Evolutionary conservation across 345 rosid species (phyloP).

Genomic region (Pugionium dolabratum): DNA sequence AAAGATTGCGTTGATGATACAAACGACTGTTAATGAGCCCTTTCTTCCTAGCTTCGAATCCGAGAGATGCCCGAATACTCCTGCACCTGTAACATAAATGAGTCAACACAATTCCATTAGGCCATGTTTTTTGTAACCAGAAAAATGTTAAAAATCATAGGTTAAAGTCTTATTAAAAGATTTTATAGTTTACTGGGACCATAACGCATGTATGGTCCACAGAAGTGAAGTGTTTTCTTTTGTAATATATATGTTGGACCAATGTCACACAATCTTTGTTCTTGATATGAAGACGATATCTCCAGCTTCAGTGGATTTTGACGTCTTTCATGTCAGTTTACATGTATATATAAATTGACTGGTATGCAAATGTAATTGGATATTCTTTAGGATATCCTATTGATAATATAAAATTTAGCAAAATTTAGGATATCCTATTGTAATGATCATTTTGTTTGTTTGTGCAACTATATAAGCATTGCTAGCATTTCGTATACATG

Average conservation of each 20-base stretch:
- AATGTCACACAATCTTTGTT: slow-evolving; percentile 6
- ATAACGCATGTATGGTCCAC: neutral
- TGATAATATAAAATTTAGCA: neutral
- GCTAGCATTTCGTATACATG: neutral
- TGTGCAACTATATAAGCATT: slow-evolving; percentile 18
- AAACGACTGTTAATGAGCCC: slow-evolving; percentile 79
- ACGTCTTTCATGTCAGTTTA: neutral
- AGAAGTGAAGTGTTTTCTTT: slow-evolving; percentile 20
- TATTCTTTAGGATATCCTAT: slow-evolving; percentile 34
- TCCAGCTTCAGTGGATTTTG: slow-evolving; percentile 18
- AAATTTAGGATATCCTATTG: neutral
- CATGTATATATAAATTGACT: neutral
- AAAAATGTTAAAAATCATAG: neutral
- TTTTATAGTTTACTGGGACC: slow-evolving; percentile 12
- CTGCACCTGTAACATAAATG: slow-evolving; percentile 65
- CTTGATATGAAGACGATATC: slow-evolving; percentile 19
- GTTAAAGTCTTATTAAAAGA: neutral
- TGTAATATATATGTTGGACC: slow-evolving; percentile 29
- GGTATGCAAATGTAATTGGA: slow-evolving; percentile 28
- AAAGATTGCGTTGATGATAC: slow-evolving; percentile 66
- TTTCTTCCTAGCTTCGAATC: slow-evolving; percentile 90
- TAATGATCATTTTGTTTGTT: slow-evolving; percentile 10
- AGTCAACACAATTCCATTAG: slow-evolving; percentile 3
- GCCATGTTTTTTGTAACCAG: slow-evolving; percentile 18
- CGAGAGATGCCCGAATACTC: slow-evolving; percentile 87